These are phyloP conservation scores for Kluyveromyces marxianus DNA, from an alignment of 1,139 yeast genomes.

Conservation along the genomic window DNA sequence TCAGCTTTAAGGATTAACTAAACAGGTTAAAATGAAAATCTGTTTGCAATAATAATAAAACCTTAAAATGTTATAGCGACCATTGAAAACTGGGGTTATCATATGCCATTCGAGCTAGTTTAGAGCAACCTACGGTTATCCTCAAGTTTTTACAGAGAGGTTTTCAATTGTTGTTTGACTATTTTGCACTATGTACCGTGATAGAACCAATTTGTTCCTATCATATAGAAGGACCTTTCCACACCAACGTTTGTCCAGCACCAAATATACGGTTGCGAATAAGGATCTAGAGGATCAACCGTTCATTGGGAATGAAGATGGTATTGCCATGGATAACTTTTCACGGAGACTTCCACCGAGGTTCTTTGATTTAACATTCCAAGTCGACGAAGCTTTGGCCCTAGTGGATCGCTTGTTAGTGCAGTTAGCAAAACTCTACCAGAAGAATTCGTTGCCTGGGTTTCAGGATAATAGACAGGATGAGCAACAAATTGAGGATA, in stretches of 20 bases:
- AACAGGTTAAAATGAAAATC: not conserved
- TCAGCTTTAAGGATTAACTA: not conserved
- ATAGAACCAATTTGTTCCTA: constrained; percentile 61
- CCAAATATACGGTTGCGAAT: constrained; percentile 7
- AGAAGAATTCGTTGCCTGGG: constrained; percentile 78
- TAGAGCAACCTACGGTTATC: no score
- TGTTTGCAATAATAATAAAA: no score
- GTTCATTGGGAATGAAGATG: constrained; percentile 32
- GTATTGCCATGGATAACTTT: constrained; percentile 34
- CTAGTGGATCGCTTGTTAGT: constrained; percentile 44
- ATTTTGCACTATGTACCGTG: constrained; percentile 49
- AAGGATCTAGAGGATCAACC: constrained; percentile 1
- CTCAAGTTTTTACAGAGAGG: no score
- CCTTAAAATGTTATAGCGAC: no score
- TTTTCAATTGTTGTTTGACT: no score
- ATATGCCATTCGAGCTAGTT: no score
- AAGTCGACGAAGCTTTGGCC: constrained; percentile 55
- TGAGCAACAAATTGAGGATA: constrained; percentile 68
- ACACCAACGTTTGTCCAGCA: constrained; percentile 32
- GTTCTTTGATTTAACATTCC: constrained; percentile 65
- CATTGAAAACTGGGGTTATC: no score
- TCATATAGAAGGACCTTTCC: constrained; percentile 71
- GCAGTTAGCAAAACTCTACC: constrained; percentile 56
- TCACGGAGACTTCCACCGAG: constrained; percentile 59
- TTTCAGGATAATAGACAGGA: constrained; percentile 67